Conservation (phyloP, 139 green algal species). For the Closterium sp. region DNA sequence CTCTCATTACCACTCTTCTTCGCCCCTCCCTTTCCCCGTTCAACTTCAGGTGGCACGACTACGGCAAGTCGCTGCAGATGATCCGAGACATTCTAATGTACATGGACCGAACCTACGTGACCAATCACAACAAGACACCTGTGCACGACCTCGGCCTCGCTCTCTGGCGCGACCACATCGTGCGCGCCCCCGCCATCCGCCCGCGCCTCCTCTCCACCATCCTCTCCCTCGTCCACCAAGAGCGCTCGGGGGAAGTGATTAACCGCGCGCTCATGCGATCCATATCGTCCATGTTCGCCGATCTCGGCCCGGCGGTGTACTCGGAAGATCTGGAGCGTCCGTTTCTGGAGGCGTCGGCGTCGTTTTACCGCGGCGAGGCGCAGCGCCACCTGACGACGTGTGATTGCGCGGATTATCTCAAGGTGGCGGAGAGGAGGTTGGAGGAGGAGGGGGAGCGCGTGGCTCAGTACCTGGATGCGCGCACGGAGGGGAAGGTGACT, state of each 20-base stretch:
- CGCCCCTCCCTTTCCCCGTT: too few species aligned
- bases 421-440: slow-evolving; percentile 76
- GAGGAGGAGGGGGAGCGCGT: slow-evolving; percentile 84
- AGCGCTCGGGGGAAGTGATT: slow-evolving; percentile 83
- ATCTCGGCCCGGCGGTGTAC: too few species aligned
- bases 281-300: slow-evolving; percentile 86
- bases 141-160: slow-evolving; percentile 90
- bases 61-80: slow-evolving; percentile 94
- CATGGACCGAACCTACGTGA: slow-evolving; percentile 94
- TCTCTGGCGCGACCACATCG: slow-evolving; percentile 86
- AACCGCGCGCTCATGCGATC: slow-evolving; percentile 73
- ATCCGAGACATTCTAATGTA: slow-evolving; percentile 98
- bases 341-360: slow-evolving; percentile 66
- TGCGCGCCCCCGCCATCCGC: slow-evolving; percentile 70
- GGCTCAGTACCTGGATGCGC: slow-evolving; percentile 82
- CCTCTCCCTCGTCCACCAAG: slow-evolving; percentile 68
- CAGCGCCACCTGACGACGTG: slow-evolving; percentile 69
- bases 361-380: slow-evolving; percentile 88
- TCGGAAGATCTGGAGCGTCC: too few species aligned
- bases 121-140: slow-evolving; percentile 79
- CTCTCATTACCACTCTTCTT: too few species aligned
- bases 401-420: slow-evolving; percentile 89
- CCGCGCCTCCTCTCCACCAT: slow-evolving; percentile 74
- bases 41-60: slow-evolving; percentile 70
- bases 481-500: too few species aligned